These are phyloP conservation scores for Monilinia fructicola DNA, from an alignment of 2,329 filamentous ascomycete species.

Conservation along the genomic window DNA sequence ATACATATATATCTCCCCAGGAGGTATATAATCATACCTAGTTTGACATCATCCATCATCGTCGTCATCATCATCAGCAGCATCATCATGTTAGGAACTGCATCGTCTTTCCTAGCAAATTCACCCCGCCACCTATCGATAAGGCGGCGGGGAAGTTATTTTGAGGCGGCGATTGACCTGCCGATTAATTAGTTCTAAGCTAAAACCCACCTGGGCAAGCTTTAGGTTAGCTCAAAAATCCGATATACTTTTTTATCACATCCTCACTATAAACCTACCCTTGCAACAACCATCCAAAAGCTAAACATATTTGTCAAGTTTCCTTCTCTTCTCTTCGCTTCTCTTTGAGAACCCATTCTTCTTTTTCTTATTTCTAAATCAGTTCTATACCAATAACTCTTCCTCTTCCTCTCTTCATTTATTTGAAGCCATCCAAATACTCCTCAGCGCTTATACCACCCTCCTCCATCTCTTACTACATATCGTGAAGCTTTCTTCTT, in stretches of 20 bases:
- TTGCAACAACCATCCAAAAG: conserved; percentile 17
- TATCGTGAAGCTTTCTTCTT: conserved; percentile 10
- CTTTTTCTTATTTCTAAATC: neutral
- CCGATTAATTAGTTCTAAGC: neutral
- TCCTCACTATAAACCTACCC: conserved; percentile 18
- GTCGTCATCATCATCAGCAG: neutral
- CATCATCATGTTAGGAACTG: neutral
- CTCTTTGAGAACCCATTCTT: neutral
- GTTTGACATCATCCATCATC: too few species aligned
- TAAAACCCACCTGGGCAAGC: conserved; percentile 4
- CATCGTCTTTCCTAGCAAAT: conserved; percentile 5
- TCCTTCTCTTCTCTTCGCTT: neutral
- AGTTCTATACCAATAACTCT: neutral
- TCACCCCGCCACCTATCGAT: conserved; percentile 9
- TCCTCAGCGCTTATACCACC: conserved; percentile 10
- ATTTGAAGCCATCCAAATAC: neutral
- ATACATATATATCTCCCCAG: neutral
- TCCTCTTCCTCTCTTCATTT: conserved; percentile 2
- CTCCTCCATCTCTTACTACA: conserved; percentile 18
- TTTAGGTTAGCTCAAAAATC: neutral
- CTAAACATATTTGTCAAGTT: conserved; percentile 14
- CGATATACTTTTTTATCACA: conserved; percentile 18
- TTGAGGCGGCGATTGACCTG: conserved; percentile 7
- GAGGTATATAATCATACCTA: neutral
- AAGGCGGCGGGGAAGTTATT: conserved; percentile 6